Base-by-base conservation (phyloP, 2,329 filamentous ascomycete genomes). In the Pseudocercospora eumusae region DNA sequence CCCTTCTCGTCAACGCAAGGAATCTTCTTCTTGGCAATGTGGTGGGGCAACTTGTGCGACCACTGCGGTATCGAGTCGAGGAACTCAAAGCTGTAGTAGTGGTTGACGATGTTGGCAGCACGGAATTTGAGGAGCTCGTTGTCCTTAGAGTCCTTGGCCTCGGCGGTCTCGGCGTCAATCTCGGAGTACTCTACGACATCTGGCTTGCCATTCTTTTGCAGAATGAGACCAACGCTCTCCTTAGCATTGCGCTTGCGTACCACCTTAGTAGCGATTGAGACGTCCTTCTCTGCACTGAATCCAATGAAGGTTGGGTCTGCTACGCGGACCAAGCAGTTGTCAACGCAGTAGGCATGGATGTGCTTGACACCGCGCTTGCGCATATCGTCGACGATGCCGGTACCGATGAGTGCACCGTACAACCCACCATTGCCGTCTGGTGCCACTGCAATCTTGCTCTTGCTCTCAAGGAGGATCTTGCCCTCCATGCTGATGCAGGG, bases 291-390 rank as follows among this genome's bases (percentile, higher is more conserved):
- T 45, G 93, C 92, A 4, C 92, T 86, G 79, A 98, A 98, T 70
- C 95, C 95, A 71, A 98, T 88, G 81, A 99, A 98, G 70, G 92
- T 85, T 13, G 95, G 95, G 74, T 99, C 95, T 27, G 93, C 93
- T n/a, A 99, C 93, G 80, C 92, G 93, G 76, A 96, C 93, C n/a
- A 99, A 85, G 81, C 93, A 98, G 83, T 99, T 99, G 81, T 99
- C 95, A 50, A 99, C 95, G 74, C 95, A 97, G 84, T 98, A 98
- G 53, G 93, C 90, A 78, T 99, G 93, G 65, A 99, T 89, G 81
- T 99, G 95, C 83, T 96, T 80, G 74, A 98, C 90, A 55, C 92
- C 93, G 61, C 93, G 90, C 79, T 87, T 88, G 70, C 86, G 85
- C 90, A 99, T 95, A 78, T 98, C 92, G 49, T 87, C 85, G 55